These are phyloP conservation scores for Carex myosuroides DNA, from an alignment of 176 grass and related monocot genomes.

Conservation along the genomic window DNA sequence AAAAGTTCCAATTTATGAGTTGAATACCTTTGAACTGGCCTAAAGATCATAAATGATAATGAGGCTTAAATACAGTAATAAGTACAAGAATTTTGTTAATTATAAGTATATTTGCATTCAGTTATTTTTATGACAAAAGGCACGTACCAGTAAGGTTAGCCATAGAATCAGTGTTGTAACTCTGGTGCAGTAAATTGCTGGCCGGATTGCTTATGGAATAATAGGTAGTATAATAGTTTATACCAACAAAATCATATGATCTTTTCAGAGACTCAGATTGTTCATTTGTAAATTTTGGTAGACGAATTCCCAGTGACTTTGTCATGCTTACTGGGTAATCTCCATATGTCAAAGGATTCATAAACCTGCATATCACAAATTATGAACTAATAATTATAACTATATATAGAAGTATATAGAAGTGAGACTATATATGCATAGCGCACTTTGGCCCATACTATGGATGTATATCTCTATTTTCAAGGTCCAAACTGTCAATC, in stretches of 20 bases:
- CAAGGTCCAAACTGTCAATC: too few relatives aligned
- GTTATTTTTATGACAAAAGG: not conserved
- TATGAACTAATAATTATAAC: not conserved
- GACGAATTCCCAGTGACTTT: not conserved
- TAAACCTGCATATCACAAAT: not conserved
- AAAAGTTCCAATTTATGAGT: too few relatives aligned
- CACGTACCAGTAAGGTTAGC: not conserved
- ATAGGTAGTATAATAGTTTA: constrained; percentile 39
- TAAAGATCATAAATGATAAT: not conserved
- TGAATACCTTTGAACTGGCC: too few relatives aligned
- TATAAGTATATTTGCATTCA: not conserved
- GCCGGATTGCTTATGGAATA: constrained; percentile 12
- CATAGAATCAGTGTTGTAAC: constrained; percentile 20
- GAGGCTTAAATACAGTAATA: not conserved
- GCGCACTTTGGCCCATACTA: too few relatives aligned
- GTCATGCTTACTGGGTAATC: constrained; percentile 26
- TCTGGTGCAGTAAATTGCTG: not conserved
- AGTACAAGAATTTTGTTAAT: not conserved
- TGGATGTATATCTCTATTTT: too few relatives aligned
- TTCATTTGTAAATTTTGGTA: constrained; percentile 25
- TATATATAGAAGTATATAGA: too few relatives aligned
- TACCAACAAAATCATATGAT: constrained; percentile 37
- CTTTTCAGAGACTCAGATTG: constrained; percentile 29
- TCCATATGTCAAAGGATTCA: constrained; percentile 11
- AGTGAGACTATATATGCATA: too few relatives aligned